Evolutionary conservation across 176 grass and related monocot genomes (phyloP).

Genomic region (Neostapfia colusana): DNA sequence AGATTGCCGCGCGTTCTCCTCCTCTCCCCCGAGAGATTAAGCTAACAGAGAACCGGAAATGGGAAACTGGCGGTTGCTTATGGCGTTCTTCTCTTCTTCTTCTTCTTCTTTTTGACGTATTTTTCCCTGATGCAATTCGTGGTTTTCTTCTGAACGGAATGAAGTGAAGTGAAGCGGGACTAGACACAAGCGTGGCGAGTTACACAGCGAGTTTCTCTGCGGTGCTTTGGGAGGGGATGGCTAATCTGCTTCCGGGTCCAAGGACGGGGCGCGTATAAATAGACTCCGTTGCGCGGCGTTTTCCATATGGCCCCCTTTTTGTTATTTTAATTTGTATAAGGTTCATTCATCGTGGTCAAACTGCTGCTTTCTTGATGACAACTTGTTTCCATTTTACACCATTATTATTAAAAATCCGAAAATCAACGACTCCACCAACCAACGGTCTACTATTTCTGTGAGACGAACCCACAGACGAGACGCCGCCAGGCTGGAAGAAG

Average conservation of each 20-base stretch:
- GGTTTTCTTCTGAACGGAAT: not conserved
- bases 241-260: not conserved
- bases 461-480: too few relatives aligned
- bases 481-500: not conserved
- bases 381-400: too few relatives aligned
- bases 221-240: not conserved
- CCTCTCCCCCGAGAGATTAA: not conserved
- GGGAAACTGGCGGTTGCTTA: not conserved
- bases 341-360: not conserved
- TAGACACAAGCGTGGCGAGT: not conserved
- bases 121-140: not conserved
- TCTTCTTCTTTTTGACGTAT: not conserved
- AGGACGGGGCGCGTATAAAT: constrained; percentile 38
- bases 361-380: not conserved
- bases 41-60: not conserved
- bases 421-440: not conserved
- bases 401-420: too few relatives aligned
- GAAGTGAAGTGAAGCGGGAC: constrained; percentile 15
- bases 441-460: not conserved
- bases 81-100: not conserved
- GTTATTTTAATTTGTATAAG: not conserved
- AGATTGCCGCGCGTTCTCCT: not conserved
- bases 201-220: not conserved
- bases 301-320: constrained; percentile 20
- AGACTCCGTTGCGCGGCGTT: constrained; percentile 16